Base-by-base conservation (phyloP, 805 yeast species). In the Wickerhamomyces sydowiorum region DNA sequence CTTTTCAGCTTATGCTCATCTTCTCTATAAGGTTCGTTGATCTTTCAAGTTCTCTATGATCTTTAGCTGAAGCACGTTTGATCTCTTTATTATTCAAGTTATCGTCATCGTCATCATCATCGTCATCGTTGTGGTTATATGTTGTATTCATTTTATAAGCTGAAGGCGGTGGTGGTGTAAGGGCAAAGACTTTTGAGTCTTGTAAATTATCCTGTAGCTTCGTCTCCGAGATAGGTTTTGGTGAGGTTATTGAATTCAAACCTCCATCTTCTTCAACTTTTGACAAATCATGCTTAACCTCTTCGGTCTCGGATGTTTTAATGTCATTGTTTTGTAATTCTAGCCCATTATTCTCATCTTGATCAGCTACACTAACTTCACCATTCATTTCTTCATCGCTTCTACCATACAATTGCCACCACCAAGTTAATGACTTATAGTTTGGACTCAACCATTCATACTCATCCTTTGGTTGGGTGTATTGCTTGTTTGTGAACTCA, bases 341-440 rank as follows among this genome's bases (percentile, higher is more conserved):
- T 19, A 39, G 27, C 13, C 34, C 34, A 12, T 15, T 39, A 19
- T 23, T 20, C 3, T 21, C 37, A 17, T 41, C 25, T 6, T 22
- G 20, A 28, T 30, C 36, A 13, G 15, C 25, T 13, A n/a, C 31
- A 13, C 12, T 37, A 10, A 18, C 15, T 12, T 24, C 36, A 1
- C 59, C 60, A 42, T 79, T 78, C 81, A 80, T 72, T 49, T 82
- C 88, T 32, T 78, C 77, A 55, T 85, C 83, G 4, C 78, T 66
- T 40, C 91, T 65, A 0, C 96, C 96, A 56, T 83, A 86, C 21
- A 86, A 65, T 52, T 87, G 95, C 56, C 74, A 77, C 98, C 98
- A 90, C 91, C 95, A 91, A 48, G 76, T 74, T n/a, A 82, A 73
- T 37, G 76, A 75, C 18, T 69, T 71, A 45, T 68, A 72, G 58